Evolutionary conservation across 2,329 filamentous ascomycete species (phyloP), one percentile per base, ranked within the genome.

Genomic region (Diaporthe sp.): DNA sequence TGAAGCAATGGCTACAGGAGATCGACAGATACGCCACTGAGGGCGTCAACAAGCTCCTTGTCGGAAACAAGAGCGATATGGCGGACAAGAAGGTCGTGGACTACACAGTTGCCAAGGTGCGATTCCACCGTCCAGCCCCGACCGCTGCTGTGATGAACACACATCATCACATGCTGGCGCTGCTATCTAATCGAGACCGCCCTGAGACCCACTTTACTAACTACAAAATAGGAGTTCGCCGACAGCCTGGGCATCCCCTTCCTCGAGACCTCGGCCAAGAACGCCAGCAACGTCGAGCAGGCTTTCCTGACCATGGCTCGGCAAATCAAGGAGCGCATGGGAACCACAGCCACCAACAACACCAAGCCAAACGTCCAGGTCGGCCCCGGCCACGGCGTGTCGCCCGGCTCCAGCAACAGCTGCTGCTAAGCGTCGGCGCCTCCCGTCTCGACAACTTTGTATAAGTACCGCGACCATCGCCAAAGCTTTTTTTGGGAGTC

Each of bases 31-130:
- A 99, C 83, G 97, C 97, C 81, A 99, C 97, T 80, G 97, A 99
- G 88, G 97, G 97, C 79, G 97, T 99, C 84, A 99, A 99, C 92
- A 99, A 99, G 92, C 91, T 99, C 79, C 93, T 99, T 77, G 96
- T 99, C 78, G 97, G 97, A 84, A 99, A 99, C 94, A 99, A 99
- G 94, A 98, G 95, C 88, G 97, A 99, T 94, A 98, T 99, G 95
- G 93, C 96, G 76, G 97, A 99, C 89, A 99, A 99, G 94, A 99
- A 98, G 91, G 97, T 98, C 55, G 97, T 99, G 78, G 97, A 99
- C 87, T 99, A 99, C 92, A 98, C 95, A 79, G 97, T 98, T 80
- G 97, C 97, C 81, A 99, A 99, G 95, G 97, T 98, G 89, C 77
- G 90, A 78, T 46, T 22, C 39, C 57, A 44, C 28, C 57, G 25